Evolutionary conservation across 2,329 filamentous ascomycete species (phyloP), one percentile per base, ranked within the genome.

Genomic region (Pseudopithomyces chartarum): DNA sequence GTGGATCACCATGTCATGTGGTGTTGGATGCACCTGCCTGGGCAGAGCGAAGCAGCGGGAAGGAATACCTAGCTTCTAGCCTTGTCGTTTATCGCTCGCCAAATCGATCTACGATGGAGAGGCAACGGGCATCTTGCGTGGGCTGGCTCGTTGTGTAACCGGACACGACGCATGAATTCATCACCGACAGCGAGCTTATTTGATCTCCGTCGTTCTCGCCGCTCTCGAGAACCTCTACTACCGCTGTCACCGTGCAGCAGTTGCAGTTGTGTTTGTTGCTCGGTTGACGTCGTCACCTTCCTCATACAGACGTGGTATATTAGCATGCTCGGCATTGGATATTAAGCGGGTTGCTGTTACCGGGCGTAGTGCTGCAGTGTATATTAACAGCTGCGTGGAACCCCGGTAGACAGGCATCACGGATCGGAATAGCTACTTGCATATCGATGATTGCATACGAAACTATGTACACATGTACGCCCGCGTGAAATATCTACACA

Each of bases 241-340:
- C 26, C 29, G 12, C 32, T 38, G 38, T 38, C 46, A 15, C 46
- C n/a, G n/a, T 32, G 15, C n/a, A 8, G 26, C 26, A 46, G 19
- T 26, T 33, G 32, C 26, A 19, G 46, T 38, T 39, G 46, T 26
- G 8, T 33, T 6, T 29, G 17, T 20, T 11, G 44, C 29, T 20
- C n/a, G 10, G 39, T 22, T 45, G 55, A 43, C 43, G 20, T 52
- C 20, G 43, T 38, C 50, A 61, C 58, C 55, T 61, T 61, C 55
- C 58, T 39, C 29, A 56, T 42, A 11, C 10, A 54, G 49, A 17
- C 7, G 13, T 32, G 11, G 26, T 40, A 50, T 32, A 44, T 50
- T 50, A 50, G 15, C 38, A 32, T 20, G 26, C 26, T 36, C 26
- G n/a, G 47, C 47, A 20, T 22, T 46, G 26, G 23, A 60, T 42